Percentiles rank a stretch among this genome's conserved stretches.
Evolutionary conservation across 192 early-diverging fungal species (phyloP).

Genomic region (Rhizophagus clarus): DNA sequence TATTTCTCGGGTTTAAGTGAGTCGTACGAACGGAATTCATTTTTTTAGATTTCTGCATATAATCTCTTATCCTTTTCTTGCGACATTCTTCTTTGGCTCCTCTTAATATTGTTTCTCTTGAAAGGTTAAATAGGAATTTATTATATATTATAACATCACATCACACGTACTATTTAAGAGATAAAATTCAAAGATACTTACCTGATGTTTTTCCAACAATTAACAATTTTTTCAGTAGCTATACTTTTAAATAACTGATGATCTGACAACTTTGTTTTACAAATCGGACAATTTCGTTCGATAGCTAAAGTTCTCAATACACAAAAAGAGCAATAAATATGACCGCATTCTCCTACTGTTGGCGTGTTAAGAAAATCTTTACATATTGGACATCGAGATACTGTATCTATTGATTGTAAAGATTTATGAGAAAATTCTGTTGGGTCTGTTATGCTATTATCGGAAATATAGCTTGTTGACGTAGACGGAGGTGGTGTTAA

Average conservation of each 20-base stretch:
- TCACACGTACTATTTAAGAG: not conserved
- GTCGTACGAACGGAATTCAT: not conserved
- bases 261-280: not conserved
- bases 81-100: not conserved
- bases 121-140: not conserved
- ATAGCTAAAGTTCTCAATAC: not conserved
- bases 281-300: slow-evolving; percentile 4
- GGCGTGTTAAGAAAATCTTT: slow-evolving; percentile 8
- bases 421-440: not conserved
- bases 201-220: slow-evolving; percentile 4
- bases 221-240: slow-evolving; percentile 8
- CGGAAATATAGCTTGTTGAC: not conserved
- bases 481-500: not conserved
- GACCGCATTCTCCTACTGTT: not conserved
- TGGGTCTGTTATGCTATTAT: not conserved
- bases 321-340: slow-evolving; percentile 9
- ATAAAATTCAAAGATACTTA: not conserved
- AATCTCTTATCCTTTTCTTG: not conserved
- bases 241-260: not conserved
- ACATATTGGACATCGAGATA: slow-evolving; percentile 3
- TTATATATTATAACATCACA: not conserved
- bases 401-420: not conserved
- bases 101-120: not conserved
- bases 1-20: not conserved
- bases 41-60: not conserved